Evolutionary conservation across 2,329 filamentous ascomycete species (phyloP).

Genomic region (Grosmannia clavigera): DNA sequence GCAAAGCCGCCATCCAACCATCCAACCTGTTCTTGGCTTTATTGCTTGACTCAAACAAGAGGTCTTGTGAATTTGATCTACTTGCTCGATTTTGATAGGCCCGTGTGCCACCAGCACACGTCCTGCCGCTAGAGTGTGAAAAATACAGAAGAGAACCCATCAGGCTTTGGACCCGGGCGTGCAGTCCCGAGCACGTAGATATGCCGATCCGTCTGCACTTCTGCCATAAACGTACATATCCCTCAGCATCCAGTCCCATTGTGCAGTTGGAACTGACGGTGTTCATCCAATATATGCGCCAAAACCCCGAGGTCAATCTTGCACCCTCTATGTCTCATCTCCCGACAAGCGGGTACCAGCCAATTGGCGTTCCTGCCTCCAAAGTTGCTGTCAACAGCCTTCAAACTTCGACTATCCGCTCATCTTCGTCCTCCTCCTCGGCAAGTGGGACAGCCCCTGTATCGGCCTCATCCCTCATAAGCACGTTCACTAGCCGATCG

Average conservation of each 20-base stretch:
- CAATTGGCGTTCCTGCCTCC: not conserved
- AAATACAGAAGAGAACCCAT: no score
- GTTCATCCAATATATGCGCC: not conserved
- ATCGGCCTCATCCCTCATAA: constrained; percentile 59
- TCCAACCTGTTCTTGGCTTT: not conserved
- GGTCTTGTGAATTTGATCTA: not conserved
- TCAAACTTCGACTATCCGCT: constrained; percentile 39
- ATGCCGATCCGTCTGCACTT: no score
- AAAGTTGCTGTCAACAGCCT: not conserved
- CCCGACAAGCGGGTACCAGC: not conserved
- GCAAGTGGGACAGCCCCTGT: constrained; percentile 22
- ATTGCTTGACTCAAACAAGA: not conserved
- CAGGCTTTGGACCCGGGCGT: not conserved
- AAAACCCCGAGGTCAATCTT: not conserved
- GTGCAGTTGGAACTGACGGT: not conserved
- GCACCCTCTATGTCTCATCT: not conserved
- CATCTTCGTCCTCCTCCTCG: constrained; percentile 37
- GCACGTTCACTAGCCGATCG: constrained; percentile 78
- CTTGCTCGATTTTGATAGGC: no score
- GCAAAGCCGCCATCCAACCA: not conserved
- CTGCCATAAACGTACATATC: no score
- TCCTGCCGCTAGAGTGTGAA: not conserved
- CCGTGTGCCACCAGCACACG: no score
- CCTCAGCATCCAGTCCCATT: no score
- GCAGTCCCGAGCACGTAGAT: no score